Base-by-base conservation (phyloP, 2,329 filamentous ascomycete species). In the Fusarium anthophilum region DNA sequence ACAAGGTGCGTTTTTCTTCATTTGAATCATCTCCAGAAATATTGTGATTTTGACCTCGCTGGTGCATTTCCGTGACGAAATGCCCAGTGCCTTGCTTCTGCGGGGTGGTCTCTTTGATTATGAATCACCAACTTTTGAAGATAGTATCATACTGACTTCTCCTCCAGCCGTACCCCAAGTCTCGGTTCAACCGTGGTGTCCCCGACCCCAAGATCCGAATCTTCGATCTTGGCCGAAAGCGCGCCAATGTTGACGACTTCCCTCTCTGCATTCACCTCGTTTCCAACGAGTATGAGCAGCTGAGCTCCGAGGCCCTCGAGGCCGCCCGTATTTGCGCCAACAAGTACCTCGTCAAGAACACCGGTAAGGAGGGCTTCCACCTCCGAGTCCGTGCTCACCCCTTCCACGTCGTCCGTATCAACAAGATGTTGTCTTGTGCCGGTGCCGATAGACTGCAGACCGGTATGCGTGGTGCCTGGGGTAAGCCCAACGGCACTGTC, bases 381-480 rank as follows among this genome's bases (percentile, higher is more conserved):
- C 87, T 93, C 79, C 91, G 91, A 81, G 89, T 93, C 84, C 91
- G 96, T 85, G 95, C 95, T 84, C 96, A 99, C 91, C 96, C 96
- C 80, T 99, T 94, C 94, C 96, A 99, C 91, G 96, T 99, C 88
- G 93, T 99, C 91, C 96, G 96, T 89, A 99, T 99, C 95, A 99
- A 99, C 95, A 99, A 99, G 94, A 99, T 99, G 96, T 96, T 99
- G 94, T 98, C 96, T 85, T 99, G 96, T 88, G 96, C 96, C 84
- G 96, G 96, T 91, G 96, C 96, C 92, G 96, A 99, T 98, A 95
- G 96, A 93, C 91, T 99, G 87, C 96, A 99, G 89, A 99, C 96
- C 81, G 96, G 96, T 91, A 99, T 99, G 96, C 96, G 96, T 93
- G 96, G 96, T 92, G 96, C 96, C 82, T 99, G 95, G 92, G 96